Conservation (phyloP, 2,329 filamentous ascomycete genomes). For the Orbilia brochopaga region DNA sequence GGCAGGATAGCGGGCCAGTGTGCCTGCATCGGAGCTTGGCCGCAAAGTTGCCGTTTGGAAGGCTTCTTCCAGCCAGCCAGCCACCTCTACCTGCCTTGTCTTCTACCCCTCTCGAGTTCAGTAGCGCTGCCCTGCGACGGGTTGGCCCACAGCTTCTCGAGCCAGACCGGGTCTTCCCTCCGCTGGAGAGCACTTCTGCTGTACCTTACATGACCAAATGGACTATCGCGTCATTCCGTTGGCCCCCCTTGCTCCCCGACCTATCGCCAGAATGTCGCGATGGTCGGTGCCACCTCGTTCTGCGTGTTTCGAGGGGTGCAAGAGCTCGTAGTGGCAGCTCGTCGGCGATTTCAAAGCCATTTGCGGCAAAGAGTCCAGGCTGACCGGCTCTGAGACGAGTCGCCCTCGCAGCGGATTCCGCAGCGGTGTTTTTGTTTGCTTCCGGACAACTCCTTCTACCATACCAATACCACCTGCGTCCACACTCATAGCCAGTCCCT, state of each 20-base stretch:
- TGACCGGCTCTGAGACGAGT: background rate
- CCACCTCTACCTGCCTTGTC: conserved; percentile 6
- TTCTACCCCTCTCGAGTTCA: conserved; percentile 8
- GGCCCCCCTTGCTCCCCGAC: conserved; percentile 14
- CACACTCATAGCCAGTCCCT: background rate
- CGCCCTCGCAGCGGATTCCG: background rate
- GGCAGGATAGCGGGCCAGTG: background rate
- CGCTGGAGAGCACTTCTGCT: background rate
- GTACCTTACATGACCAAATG: conserved; percentile 21
- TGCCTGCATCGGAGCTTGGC: conserved; percentile 4
- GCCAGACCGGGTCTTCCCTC: background rate
- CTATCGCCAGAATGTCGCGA: background rate
- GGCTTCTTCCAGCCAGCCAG: conserved; percentile 10
- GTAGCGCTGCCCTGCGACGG: conserved; percentile 10
- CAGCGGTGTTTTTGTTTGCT: conserved; percentile 30
- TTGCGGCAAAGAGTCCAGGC: background rate
- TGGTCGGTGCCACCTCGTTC: background rate
- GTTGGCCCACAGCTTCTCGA: conserved; percentile 14
- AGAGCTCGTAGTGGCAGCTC: background rate
- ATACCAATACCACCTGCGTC: conserved; percentile 27
- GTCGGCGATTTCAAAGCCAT: background rate
- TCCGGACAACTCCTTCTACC: conserved; percentile 21
- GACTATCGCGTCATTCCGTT: conserved; percentile 29
- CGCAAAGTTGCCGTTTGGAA: background rate
- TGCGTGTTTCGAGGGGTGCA: background rate